Base-by-base conservation (phyloP, 2,329 filamentous ascomycete genomes). In the Trichoderma lentiforme region DNA sequence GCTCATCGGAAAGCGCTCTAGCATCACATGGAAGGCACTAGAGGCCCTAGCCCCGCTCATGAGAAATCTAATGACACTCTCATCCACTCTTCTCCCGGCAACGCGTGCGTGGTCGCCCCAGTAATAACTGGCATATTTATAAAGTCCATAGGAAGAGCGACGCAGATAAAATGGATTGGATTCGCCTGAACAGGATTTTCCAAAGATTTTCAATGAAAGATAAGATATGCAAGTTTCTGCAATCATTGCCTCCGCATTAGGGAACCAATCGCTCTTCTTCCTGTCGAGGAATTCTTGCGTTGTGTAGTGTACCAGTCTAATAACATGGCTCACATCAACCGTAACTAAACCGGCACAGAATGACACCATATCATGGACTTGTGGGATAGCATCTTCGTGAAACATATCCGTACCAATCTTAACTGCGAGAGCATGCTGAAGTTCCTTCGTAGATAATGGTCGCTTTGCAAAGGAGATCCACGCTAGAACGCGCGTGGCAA, bases 281-380 rank as follows among this genome's bases (percentile, higher is more conserved):
- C 6, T 61, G 14, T 82, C 76, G 32, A 86, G 80, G 73, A 84
- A 87, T 56, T 85, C 80, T 56, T 85, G 81, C 2, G 83, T 79
- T 0, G 85, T 86, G 69, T 84, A 83, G 73, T 87, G 84, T 3
- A 84, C 82, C 0, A 86, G 73, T 4, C 83, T 78, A 8, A 86
- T 76, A 28, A 82, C 76, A 24, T 82, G 73, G 58, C 81, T 71
- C 51, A 86, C 53, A 0, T 78, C 82, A 2, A 86, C 80, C 6
- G 86, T 3, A 77, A 76, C 4, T 80, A 82, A 0, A 5, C 53
- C 53, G 2, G 53, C 53, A 30, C 53, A 57, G 26, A 57, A 57
- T 18, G 53, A 57, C 15, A 84, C 70, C 3, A 84, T 71, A 1
- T 80, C 76, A 6, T 80, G 76, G 0, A 81, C 47, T 0, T 80